Evolutionary conservation across 2,329 filamentous ascomycete genomes (phyloP).

Genomic region (Huntiella savannae): DNA sequence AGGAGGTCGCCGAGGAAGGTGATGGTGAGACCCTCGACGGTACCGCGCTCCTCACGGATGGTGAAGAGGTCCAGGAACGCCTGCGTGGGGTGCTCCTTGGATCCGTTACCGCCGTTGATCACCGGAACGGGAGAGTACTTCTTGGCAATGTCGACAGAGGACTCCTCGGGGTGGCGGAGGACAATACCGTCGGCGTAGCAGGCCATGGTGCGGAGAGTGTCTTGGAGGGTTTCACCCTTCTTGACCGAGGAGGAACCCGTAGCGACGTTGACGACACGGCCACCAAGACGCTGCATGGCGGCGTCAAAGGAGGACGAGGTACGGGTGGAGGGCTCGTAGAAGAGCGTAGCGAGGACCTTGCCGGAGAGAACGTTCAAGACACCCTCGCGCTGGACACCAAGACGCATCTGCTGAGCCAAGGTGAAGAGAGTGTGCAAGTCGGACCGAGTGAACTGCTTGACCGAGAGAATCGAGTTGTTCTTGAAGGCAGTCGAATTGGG

Average conservation of each 20-base stretch:
- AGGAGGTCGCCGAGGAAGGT: conserved; percentile 88
- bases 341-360: conserved; percentile 74
- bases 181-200: conserved; percentile 93
- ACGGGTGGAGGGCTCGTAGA: conserved; percentile 93
- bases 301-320: conserved; percentile 93
- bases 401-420: conserved; percentile 91
- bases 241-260: conserved; percentile 73
- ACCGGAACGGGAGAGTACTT: conserved; percentile 81
- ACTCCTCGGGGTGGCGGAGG: conserved; percentile 77
- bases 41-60: conserved; percentile 91
- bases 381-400: conserved; percentile 82
- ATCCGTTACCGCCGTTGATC: conserved; percentile 94
- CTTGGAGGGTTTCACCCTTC: conserved; percentile 87
- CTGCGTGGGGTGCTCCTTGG: conserved; percentile 90
- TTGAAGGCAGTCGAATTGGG: conserved; percentile 50
- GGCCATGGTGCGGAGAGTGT: conserved; percentile 80
- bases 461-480: conserved; percentile 74
- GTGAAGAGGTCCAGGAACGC: conserved; percentile 96
- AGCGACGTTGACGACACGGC: conserved; percentile 62
- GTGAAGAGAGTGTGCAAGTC: conserved; percentile 91
- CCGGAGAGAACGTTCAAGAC: conserved; percentile 74
- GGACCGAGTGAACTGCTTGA: conserved; percentile 70
- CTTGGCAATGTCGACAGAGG: conserved; percentile 60
- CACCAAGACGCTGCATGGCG: conserved; percentile 94
- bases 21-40: conserved; percentile 84